Base-by-base conservation (phyloP, 2,329 filamentous ascomycete genomes). In the Aciculosporium take region DNA sequence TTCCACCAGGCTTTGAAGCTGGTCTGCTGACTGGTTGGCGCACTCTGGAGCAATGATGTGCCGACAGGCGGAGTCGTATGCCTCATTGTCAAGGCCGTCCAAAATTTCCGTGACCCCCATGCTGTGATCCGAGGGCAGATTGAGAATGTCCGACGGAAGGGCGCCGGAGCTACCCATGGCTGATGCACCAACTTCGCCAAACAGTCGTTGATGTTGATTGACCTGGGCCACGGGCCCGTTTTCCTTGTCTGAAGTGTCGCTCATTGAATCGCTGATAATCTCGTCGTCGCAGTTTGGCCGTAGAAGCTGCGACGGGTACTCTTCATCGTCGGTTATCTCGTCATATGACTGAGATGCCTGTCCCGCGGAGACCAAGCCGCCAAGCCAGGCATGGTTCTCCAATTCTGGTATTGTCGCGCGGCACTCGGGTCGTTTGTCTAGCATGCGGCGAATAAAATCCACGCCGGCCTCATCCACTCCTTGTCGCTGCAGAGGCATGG, bases 221-320 rank as follows among this genome's bases (percentile, higher is more conserved):
- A 47, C 55, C 32, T 57, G 76, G 62, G 77, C 78, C 36, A 82
- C 76, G 58, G 81, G 81, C 38, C 75, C 72, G 7, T 84, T 88
- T 56, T 88, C 83, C 52, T 86, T 86, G 56, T 88, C 84, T 4
- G 81, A 85, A 45, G 86, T 81, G 48, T 83, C 84, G 47, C 62
- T 61, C 49, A 62, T 58, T 1, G 66, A 70, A 38, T 61, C 63
- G 42, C 63, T 61, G 2, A 67, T 54, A 8, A 62, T 51, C 32
- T 66, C 62, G 13, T 59, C 57, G 8, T 64, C 60, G 24, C 53
- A 52, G 37, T 48, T 48, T 17, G 36, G 48, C 10, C 46, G 47
- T 6, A 55, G 54, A 21, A 85, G 62, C 46, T 80, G 76, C 0
- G 79, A 81, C 2, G 79, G 72, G 23, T 65, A 63, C 13, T 76